Conservation (phyloP, 228 moss, liverwort and hornwort genomes). For the Sphagnum magellanicum region DNA sequence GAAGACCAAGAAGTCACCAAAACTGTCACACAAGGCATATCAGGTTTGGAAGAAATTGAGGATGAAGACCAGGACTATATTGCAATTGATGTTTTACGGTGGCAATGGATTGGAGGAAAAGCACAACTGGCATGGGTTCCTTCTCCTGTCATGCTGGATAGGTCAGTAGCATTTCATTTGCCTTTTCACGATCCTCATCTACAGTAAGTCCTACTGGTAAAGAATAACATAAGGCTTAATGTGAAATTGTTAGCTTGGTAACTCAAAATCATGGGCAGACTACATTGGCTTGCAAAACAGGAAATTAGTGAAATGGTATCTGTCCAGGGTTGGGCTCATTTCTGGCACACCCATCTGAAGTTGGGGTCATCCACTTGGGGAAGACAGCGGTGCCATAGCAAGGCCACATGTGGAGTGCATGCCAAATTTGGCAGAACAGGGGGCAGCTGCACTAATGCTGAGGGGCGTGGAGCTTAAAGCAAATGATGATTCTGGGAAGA, state of each 20-base stretch:
- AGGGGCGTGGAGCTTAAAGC: constrained; percentile 56
- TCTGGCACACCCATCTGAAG: too few relatives aligned
- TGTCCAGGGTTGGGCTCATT: too few relatives aligned
- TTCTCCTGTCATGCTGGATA: constrained; percentile 97
- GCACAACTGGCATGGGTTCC: constrained; percentile 89
- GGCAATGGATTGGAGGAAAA: constrained; percentile 87
- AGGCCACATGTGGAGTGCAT: constrained; percentile 94
- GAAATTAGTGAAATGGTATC: too few relatives aligned
- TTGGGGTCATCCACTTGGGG: neutral
- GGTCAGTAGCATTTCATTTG: constrained; percentile 28
- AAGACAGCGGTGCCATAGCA: constrained; percentile 92
- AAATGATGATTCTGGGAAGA: constrained; percentile 21
- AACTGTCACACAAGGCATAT: constrained; percentile 53
- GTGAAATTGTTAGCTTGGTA: too few relatives aligned
- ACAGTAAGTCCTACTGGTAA: too few relatives aligned
- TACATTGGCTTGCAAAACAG: too few relatives aligned
- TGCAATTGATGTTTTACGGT: constrained; percentile 75
- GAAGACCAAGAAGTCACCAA: constrained; percentile 77
- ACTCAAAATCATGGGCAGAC: too few relatives aligned
- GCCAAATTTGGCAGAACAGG: constrained; percentile 88
- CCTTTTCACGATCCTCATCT: too few relatives aligned
- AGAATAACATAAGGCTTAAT: too few relatives aligned
- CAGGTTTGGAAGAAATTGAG: constrained; percentile 69
- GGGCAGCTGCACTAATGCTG: constrained; percentile 85
- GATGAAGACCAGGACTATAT: constrained; percentile 66